phyloP scores from a whole-genome alignment of 176 grass and related monocot genomes.

The Triticum turgidum region DNA sequence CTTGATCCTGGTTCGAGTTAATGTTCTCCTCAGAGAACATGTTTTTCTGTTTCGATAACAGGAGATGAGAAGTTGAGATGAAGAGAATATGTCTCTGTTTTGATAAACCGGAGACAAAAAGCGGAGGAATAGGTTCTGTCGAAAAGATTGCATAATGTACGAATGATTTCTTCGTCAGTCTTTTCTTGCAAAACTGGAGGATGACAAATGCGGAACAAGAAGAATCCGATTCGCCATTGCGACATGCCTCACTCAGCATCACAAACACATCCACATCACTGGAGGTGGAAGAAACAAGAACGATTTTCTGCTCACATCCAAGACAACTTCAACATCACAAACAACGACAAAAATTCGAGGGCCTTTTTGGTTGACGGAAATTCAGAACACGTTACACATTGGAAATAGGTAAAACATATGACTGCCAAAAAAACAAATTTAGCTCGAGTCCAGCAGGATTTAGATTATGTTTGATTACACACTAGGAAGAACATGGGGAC shows the following conservation, averaged over 20 bases:
- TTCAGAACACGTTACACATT: too few relatives aligned
- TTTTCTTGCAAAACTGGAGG: neutral
- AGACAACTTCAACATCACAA: too few relatives aligned
- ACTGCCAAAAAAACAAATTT: too few relatives aligned
- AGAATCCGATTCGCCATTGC: neutral
- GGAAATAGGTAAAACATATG: too few relatives aligned
- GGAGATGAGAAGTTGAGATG: too few relatives aligned
- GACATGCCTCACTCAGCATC: neutral
- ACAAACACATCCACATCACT: neutral
- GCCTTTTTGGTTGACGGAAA: too few relatives aligned
- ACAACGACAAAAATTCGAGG: too few relatives aligned
- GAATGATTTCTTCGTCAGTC: neutral
- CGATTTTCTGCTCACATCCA: too few relatives aligned
- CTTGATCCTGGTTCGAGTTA: neutral
- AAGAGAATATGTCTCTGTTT: neutral
- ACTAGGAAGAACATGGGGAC: too few relatives aligned
- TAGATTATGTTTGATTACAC: too few relatives aligned
- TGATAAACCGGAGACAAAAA: neutral
- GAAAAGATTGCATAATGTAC: neutral
- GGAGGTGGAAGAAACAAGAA: too few relatives aligned
- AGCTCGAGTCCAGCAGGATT: too few relatives aligned
- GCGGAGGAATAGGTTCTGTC: neutral
- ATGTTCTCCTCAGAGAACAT: neutral
- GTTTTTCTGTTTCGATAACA: neutral
- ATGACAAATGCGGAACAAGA: neutral